Evolutionary conservation across 805 yeast genomes (phyloP).

Genomic region (Metschnikowia lochheadii): DNA sequence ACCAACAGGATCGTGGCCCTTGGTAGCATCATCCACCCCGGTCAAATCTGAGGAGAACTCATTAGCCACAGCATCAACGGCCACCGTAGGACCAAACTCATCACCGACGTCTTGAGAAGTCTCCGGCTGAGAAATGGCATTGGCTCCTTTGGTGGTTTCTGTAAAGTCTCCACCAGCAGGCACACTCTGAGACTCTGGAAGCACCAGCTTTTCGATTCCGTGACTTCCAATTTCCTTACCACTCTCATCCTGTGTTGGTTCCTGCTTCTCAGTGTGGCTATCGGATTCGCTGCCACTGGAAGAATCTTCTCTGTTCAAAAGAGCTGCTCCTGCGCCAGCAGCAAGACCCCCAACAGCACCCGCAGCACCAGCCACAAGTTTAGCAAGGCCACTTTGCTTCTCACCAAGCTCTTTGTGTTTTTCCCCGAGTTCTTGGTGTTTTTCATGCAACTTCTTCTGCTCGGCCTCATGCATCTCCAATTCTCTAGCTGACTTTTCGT

Average conservation of each 20-base stretch:
- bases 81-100: background rate
- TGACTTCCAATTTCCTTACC: too few species aligned
- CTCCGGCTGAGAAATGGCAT: background rate
- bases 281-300: background rate
- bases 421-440: conserved; percentile 2
- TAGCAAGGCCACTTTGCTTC: background rate
- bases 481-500: conserved; percentile 1
- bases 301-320: background rate
- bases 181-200: background rate
- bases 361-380: conserved; percentile 3
- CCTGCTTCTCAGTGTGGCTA: background rate
- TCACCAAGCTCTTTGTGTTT: conserved; percentile 8
- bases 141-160: background rate
- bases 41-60: conserved; percentile 19
- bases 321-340: background rate
- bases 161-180: background rate
- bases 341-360: conserved; percentile 5
- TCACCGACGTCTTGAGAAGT: background rate
- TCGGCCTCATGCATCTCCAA: conserved; percentile 3
- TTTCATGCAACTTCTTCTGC: conserved; percentile 8
- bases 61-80: conserved; percentile 7
- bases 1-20: conserved; percentile 8
- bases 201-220: background rate
- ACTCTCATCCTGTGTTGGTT: background rate
- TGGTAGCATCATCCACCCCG: conserved; percentile 17